These are phyloP conservation scores for Sporothrix phasma DNA, from an alignment of 2,329 filamentous ascomycete genomes.

Conservation along the genomic window DNA sequence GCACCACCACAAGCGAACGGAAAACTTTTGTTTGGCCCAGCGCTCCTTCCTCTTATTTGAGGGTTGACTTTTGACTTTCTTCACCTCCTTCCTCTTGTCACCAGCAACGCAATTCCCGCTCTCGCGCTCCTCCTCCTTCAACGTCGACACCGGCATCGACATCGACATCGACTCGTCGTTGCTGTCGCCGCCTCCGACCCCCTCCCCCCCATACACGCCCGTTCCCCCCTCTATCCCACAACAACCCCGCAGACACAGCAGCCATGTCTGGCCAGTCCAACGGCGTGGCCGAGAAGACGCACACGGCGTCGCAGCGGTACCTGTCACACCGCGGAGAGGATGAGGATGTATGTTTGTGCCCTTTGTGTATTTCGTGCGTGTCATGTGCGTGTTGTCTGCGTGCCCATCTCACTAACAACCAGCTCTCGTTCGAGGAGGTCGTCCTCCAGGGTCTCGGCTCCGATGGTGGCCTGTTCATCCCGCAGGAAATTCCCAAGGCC, in stretches of 20 bases:
- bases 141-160: background rate
- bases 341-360: constrained; percentile 15
- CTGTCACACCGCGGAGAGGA: constrained; percentile 20
- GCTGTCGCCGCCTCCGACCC: background rate
- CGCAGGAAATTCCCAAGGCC: constrained; percentile 61
- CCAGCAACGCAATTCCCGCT: background rate
- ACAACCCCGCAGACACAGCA: background rate
- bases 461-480: constrained; percentile 84
- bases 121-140: background rate
- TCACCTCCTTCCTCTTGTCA: background rate
- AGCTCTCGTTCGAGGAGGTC: constrained; percentile 85
- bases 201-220: background rate
- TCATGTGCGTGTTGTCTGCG: too few relatives aligned
- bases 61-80: background rate
- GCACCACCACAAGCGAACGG: background rate
- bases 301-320: constrained; percentile 21
- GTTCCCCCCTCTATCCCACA: background rate
- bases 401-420: too few relatives aligned
- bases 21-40: constrained; percentile 9
- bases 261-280: constrained; percentile 15
- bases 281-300: constrained; percentile 14
- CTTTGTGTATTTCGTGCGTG: background rate
- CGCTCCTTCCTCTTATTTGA: background rate
- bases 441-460: constrained; percentile 80
- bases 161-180: background rate